Conservation (phyloP, 176 grass and related monocot species). For the Panicum miliaceum region DNA sequence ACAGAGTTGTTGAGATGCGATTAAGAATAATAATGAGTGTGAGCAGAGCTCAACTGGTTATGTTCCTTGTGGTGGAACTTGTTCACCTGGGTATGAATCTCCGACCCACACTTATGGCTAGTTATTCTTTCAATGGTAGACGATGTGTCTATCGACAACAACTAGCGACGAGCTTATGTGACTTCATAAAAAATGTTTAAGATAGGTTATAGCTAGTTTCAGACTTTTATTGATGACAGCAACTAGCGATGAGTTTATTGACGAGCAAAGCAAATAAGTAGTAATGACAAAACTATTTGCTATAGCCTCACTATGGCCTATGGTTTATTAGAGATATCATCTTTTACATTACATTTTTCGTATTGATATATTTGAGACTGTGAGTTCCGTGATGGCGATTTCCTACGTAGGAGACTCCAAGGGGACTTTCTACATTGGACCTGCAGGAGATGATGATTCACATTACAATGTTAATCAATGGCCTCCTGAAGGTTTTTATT, state of each 20-base stretch:
- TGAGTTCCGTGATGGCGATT: no score
- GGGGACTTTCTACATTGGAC: slow-evolving; percentile 70
- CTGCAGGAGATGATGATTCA: not conserved
- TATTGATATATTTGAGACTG: not conserved
- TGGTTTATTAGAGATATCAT: not conserved
- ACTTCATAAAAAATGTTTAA: no score
- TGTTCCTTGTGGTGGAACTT: no score
- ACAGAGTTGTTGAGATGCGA: no score
- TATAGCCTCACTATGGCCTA: not conserved
- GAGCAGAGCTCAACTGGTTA: no score
- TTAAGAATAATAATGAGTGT: no score
- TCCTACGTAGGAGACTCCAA: slow-evolving; percentile 51
- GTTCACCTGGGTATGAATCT: no score
- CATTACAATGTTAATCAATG: slow-evolving; percentile 47
- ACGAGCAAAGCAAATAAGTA: not conserved
- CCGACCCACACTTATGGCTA: no score
- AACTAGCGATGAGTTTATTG: no score
- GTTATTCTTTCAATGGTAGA: no score
- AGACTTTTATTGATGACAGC: not conserved
- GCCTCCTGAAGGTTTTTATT: slow-evolving; percentile 53
- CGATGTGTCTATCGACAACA: no score
- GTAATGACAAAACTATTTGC: not conserved
- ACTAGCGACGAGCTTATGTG: no score
- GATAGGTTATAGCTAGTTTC: not conserved
- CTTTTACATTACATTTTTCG: not conserved